These are phyloP conservation scores for Monoraphidium neglectum DNA, from an alignment of 139 green algal species.

Conservation along the genomic window DNA sequence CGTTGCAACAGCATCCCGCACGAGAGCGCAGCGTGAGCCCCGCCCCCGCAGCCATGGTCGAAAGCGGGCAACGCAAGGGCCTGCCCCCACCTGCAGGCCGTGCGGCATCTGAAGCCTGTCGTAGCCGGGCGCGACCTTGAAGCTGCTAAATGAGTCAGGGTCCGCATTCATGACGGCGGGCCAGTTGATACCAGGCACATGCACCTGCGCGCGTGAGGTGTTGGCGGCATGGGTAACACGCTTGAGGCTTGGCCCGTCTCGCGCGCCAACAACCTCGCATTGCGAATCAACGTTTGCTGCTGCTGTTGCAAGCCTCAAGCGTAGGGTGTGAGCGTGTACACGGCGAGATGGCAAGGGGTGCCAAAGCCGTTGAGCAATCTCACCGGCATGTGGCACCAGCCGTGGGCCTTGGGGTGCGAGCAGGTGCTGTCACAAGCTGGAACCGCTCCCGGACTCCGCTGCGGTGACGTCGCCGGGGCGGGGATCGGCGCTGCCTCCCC, in stretches of 20 bases:
- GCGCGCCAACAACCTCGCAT: no score
- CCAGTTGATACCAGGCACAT: slow-evolving; percentile 42
- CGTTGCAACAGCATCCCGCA: no score
- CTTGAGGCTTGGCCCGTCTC: no score
- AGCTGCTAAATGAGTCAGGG: background rate
- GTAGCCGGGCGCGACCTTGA: slow-evolving; percentile 39
- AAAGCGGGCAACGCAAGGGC: no score
- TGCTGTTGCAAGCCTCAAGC: no score
- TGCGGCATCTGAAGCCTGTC: slow-evolving; percentile 21
- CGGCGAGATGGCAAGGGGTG: no score
- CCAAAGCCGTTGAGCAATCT: no score
- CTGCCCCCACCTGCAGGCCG: slow-evolving; percentile 11
- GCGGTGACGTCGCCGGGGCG: background rate
- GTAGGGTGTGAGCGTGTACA: no score
- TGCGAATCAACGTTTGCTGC: no score
- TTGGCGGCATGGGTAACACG: background rate
- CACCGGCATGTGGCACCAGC: slow-evolving; percentile 32
- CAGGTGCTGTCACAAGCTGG: slow-evolving; percentile 3
- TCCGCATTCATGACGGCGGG: slow-evolving; percentile 15
- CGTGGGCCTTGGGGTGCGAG: slow-evolving; percentile 4
- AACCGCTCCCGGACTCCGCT: slow-evolving; percentile 9
- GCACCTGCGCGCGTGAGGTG: slow-evolving; percentile 18
- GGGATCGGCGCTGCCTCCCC: no score
- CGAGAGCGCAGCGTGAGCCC: no score
- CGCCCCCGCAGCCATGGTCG: no score